Conservation (phyloP, 78 protist species). For the Pelomyxa schiedti region DNA sequence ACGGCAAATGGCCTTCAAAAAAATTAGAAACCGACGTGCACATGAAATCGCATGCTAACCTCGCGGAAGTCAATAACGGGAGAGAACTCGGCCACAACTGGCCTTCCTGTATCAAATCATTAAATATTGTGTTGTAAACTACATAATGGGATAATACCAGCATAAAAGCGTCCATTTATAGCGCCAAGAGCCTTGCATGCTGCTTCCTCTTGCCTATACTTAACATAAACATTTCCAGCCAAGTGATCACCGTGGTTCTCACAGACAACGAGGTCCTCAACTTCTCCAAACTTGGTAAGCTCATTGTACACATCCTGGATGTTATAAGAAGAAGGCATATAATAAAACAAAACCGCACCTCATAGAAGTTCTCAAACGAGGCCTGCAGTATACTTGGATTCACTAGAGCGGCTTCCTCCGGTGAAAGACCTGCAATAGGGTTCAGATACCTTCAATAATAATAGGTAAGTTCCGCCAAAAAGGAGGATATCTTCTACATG, state of each 20-base stretch:
- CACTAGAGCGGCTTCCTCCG: too few species aligned
- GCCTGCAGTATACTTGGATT: too few species aligned
- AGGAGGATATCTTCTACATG: slow-evolving; percentile 66
- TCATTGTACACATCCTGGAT: slow-evolving; percentile 83
- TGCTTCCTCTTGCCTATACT: slow-evolving; percentile 75
- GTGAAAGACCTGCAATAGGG: neutral
- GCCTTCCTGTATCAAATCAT: slow-evolving; percentile 38
- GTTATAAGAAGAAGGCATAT: too few species aligned
- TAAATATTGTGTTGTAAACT: too few species aligned
- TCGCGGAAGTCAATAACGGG: slow-evolving; percentile 98
- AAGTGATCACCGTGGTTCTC: slow-evolving; percentile 93
- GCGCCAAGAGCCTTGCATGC: slow-evolving; percentile 72
- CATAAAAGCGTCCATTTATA: slow-evolving; percentile 76
- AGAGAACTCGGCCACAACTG: slow-evolving; percentile 83
- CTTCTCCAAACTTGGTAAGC: slow-evolving; percentile 67
- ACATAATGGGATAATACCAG: slow-evolving; percentile 13
- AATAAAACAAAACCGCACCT: too few species aligned
- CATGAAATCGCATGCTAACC: slow-evolving; percentile 36
- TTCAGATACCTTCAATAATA: too few species aligned
- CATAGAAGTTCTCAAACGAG: too few species aligned
- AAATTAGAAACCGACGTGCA: neutral
- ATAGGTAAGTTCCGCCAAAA: too few species aligned
- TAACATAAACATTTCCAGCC: slow-evolving; percentile 93
- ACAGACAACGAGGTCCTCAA: slow-evolving; percentile 74
- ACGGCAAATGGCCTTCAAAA: slow-evolving; percentile 74